Conservation (phyloP, 225 moss, liverwort and hornwort species). For the Pseudoscleropodium purum region DNA sequence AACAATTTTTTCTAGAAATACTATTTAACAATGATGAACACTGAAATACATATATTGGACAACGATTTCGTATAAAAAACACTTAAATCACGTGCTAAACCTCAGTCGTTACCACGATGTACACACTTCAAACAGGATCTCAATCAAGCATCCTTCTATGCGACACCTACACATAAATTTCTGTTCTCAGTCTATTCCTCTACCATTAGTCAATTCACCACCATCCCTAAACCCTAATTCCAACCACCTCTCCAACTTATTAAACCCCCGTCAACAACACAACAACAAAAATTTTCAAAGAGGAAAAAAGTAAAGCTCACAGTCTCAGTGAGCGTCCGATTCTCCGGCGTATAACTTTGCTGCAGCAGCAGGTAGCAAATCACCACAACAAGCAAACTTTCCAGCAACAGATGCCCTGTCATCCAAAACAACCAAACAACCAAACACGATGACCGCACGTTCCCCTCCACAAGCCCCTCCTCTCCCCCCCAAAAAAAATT, state of each 20-base stretch:
- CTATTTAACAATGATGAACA: not conserved
- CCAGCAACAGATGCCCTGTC: conserved; percentile 87
- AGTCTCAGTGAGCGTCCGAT: conserved; percentile 61
- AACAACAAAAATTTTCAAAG: not conserved
- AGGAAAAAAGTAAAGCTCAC: conserved; percentile 17
- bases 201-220: not conserved
- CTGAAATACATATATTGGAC: not conserved
- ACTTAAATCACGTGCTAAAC: not conserved
- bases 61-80: not conserved
- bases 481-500: not conserved
- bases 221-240: not conserved
- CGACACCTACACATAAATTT: not conserved
- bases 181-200: not conserved
- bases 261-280: not conserved
- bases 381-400: conserved; percentile 75
- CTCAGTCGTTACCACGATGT: not conserved
- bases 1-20: not conserved
- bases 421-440: not conserved
- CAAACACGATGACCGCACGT: not conserved
- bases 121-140: not conserved
- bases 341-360: conserved; percentile 92
- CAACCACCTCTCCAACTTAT: not conserved
- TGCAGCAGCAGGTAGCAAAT: conserved; percentile 73
- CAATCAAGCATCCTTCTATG: not conserved
- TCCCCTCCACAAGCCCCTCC: not conserved